These are phyloP conservation scores for Macroventuria anomochaeta DNA, from an alignment of 2,329 filamentous ascomycete genomes.

Conservation along the genomic window DNA sequence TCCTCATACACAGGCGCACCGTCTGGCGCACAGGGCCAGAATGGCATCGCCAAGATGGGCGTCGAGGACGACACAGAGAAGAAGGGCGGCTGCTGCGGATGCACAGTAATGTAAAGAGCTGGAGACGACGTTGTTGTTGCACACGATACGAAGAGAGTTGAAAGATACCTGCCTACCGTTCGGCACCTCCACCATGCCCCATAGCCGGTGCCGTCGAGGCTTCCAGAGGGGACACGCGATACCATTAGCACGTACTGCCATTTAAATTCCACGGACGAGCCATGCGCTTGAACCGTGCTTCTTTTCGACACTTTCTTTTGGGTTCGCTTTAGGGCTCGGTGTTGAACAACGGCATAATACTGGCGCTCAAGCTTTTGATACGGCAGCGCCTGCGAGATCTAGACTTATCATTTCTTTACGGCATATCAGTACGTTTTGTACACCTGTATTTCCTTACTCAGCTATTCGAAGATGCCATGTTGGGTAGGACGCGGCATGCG, in stretches of 20 bases:
- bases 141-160: slow-evolving; percentile 23
- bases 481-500: slow-evolving; percentile 27
- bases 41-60: slow-evolving; percentile 75
- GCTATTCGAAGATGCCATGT: slow-evolving; percentile 27
- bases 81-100: slow-evolving; percentile 84
- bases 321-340: slow-evolving; percentile 34
- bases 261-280: slow-evolving; percentile 34
- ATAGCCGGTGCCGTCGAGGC: slow-evolving; percentile 28
- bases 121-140: slow-evolving; percentile 17
- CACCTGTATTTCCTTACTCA: slow-evolving; percentile 34
- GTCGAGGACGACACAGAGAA: slow-evolving; percentile 72
- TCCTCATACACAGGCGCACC: slow-evolving; percentile 78
- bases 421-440: slow-evolving; percentile 39
- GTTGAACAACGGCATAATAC: slow-evolving; percentile 41
- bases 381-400: slow-evolving; percentile 33
- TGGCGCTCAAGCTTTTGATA: slow-evolving; percentile 22
- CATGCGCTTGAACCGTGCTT: slow-evolving; percentile 21
- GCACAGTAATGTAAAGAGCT: slow-evolving; percentile 76
- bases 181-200: slow-evolving; percentile 35
- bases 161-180: slow-evolving; percentile 36
- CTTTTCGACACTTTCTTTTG: slow-evolving; percentile 35
- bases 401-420: slow-evolving; percentile 37
- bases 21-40: slow-evolving; percentile 62
- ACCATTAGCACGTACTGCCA: slow-evolving; percentile 46
- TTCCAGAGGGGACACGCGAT: slow-evolving; percentile 39